Evolutionary conservation across 2,329 filamentous ascomycete genomes (phyloP), one percentile per base, ranked within the genome.

Genomic region (Beauveria sp.): DNA sequence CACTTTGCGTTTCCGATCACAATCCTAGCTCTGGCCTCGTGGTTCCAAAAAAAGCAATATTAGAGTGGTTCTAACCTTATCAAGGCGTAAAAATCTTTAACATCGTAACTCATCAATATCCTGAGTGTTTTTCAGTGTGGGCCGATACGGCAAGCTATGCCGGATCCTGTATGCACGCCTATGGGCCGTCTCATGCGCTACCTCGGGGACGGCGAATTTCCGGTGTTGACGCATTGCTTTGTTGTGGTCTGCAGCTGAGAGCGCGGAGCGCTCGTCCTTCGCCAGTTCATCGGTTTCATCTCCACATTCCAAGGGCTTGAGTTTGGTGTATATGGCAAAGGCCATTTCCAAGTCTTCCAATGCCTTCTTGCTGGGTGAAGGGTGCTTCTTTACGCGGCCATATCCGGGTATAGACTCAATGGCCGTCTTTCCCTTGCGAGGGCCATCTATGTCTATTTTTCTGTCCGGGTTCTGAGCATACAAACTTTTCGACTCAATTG

Each of bases 331-430:
- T 22, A 68, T 67, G 58, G 69, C 70, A 20, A 78, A 71, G 1
- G 72, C 73, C 38, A 64, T 61, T 54, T 74, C 72, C 26, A 78
- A 67, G n/a, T 72, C 67, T 54, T 77, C 71, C 24, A 79, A 66
- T 10, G 71, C 72, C 34, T 70, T 68, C 62, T 78, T 78, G 67
- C 73, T 77, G 2, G 77, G 77, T 2, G 77, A 79, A 6, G 77
- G 77, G 45, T 79, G 77, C 61, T 79, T 79, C 69, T 79, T 79
- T 18, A 69, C 66, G 46, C 64, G 30, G 7, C 16, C 64, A 50
- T 45, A 9, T 14, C 16, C 46, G 9, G n/a, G 12, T 22, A 18
- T 26, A 9, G 45, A 14, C 7, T 28, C 28, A 14, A 24, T n/a
- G 9, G 14, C 5, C 10, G 14, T 3, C 9, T 4, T 2, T 8